Evolutionary conservation across 2,329 filamentous ascomycete genomes (phyloP), one percentile per base, ranked within the genome.

Genomic region (Plectosphaerella cucumerina): DNA sequence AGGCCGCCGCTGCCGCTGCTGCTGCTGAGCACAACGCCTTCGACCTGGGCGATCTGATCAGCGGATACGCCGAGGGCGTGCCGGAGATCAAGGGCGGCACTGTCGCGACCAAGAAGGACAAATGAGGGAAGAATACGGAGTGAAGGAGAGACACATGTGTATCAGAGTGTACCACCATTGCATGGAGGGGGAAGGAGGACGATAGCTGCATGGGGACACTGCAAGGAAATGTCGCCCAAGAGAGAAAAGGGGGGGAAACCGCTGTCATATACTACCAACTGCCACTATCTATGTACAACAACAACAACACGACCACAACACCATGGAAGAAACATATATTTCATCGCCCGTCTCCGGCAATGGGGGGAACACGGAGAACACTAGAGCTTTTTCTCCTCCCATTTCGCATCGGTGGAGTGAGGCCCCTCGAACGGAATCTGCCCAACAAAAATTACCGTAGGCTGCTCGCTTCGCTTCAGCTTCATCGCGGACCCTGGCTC

Each of bases 1-100:
- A 63, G 50, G 60, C 63, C 20, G 65, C 65, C 35, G 56, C 54
- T 45, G 48, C 49, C 22, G 56, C 55, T 15, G 39, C 53, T 22
- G 51, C 56, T 12, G 52, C 52, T 5, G 48, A 58, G 39, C 62
- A 53, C 14, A 57, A 58, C 3, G 57, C 58, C 35, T 61, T 61
- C 46, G 66, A 64, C 23, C 68, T 80, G 55, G 68, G 70, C n/a
- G 78, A 81, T 59, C 57, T 84, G 55, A 76, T 84, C 53, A 69
- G 73, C 15, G 70, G 69, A 8, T 84, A 81, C 61, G 71, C 69
- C 33, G 51, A 44, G 35, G 15, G 34, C 17, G 35, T 51, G 18
- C 62, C 68, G 10, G 64, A 71, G 56, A 69, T 73, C 31, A 61
- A 61, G n/a, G 65, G 70, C 56, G 69, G 73, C 23, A 60, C 60